phyloP scores from a whole-genome alignment of 768 basidiomycete species.

The Phlegmacium glaucopus region DNA sequence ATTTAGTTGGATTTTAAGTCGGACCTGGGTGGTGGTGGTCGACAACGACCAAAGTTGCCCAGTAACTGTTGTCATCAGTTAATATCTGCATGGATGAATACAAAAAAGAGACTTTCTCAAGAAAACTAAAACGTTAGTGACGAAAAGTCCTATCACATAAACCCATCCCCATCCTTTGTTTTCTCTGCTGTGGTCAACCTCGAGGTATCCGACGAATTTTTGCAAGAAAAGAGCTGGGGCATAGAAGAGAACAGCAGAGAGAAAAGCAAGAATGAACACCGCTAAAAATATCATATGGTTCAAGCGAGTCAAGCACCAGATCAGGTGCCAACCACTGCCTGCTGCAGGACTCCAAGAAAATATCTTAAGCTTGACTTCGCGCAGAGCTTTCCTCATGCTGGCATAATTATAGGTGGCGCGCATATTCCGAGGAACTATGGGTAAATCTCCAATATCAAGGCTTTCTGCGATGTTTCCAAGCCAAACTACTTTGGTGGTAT shows the following conservation, averaged over 20 bases:
- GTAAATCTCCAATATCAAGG: slow-evolving; percentile 86
- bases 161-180: slow-evolving; percentile 74
- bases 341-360: slow-evolving; percentile 55
- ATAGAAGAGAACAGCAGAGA: slow-evolving; percentile 65
- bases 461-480: slow-evolving; percentile 71
- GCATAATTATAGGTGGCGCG: slow-evolving; percentile 62
- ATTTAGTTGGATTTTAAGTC: slow-evolving; percentile 74
- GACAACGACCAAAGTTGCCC: slow-evolving; percentile 72
- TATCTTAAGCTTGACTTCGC: slow-evolving; percentile 45
- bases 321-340: slow-evolving; percentile 64
- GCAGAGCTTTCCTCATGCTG: slow-evolving; percentile 59
- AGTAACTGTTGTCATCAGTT: slow-evolving; percentile 36
- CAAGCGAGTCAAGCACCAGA: slow-evolving; percentile 56
- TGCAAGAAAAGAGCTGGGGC: slow-evolving; percentile 57
- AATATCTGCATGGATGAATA: not conserved
- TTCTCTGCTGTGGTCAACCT: slow-evolving; percentile 54
- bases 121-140: slow-evolving; percentile 29
- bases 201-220: slow-evolving; percentile 59
- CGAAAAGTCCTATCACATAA: slow-evolving; percentile 38
- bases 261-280: slow-evolving; percentile 48
- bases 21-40: slow-evolving; percentile 66
- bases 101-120: slow-evolving; percentile 24
- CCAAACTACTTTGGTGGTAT: slow-evolving; percentile 85
- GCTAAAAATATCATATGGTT: slow-evolving; percentile 41
- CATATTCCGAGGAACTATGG: slow-evolving; percentile 73